These are phyloP conservation scores for Candida broadrunensis DNA, from an alignment of 805 yeast species.

Conservation along the genomic window DNA sequence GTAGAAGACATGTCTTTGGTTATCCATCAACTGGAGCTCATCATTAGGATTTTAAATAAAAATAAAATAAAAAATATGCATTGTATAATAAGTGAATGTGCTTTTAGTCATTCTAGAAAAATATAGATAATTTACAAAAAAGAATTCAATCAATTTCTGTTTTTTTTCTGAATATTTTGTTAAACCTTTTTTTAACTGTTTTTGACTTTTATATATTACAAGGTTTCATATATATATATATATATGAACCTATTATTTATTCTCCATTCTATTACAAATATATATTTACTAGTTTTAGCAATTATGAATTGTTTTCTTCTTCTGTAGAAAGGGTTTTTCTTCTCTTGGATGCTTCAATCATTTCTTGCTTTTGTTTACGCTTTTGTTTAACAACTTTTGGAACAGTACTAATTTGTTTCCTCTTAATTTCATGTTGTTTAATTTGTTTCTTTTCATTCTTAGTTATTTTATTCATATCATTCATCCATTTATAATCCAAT, in stretches of 20 bases:
- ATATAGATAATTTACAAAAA: too few species aligned
- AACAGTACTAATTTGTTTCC: slow-evolving; percentile 82
- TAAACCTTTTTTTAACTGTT: too few species aligned
- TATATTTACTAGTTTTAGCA: too few species aligned
- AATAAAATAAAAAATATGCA: too few species aligned
- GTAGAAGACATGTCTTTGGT: slow-evolving; percentile 92
- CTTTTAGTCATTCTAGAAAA: too few species aligned
- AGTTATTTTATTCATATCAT: slow-evolving; percentile 60
- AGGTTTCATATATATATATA: too few species aligned
- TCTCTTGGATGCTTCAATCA: slow-evolving; percentile 74
- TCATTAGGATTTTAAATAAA: slow-evolving; percentile 23
- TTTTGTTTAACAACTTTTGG: slow-evolving; percentile 66
- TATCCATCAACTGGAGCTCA: slow-evolving; percentile 66
- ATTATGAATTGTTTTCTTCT: too few species aligned
- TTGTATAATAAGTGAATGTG: not conserved
- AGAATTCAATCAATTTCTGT: too few species aligned
- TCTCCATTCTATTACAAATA: too few species aligned
- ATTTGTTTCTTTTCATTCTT: slow-evolving; percentile 60
- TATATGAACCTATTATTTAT: too few species aligned
- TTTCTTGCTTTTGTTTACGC: slow-evolving; percentile 59
- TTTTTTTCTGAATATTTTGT: too few species aligned
- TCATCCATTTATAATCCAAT: slow-evolving; percentile 59
- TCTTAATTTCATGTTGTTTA: slow-evolving; percentile 54
- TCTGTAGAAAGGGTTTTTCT: slow-evolving; percentile 46
- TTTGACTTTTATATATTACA: too few species aligned